Base-by-base conservation (phyloP, 352 stramenopile genomes). In the Globisporangium viniferum region DNA sequence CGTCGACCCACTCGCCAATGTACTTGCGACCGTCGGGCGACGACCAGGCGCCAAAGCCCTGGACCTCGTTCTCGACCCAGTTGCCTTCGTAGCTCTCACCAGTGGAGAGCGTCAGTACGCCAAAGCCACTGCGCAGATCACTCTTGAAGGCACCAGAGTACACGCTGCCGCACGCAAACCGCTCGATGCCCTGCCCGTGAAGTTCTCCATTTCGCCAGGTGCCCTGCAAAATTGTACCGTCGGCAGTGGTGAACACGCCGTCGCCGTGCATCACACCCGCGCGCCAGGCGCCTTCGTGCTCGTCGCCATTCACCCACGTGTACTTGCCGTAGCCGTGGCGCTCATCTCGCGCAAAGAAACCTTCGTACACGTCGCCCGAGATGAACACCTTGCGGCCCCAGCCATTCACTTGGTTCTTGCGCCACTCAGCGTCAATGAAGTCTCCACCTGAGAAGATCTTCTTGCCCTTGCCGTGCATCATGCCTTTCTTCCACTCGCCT, bases 391-490 rank as follows among this genome's bases (percentile, higher is more conserved):
- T 94, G 54, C 76, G 70, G 2, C 82, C 88, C 58, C 73, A 81
- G 1, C 88, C 88, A n/a, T 80, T 79, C 36, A 86, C 77, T 44
- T 82, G 64, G 55, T 91, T 92, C 55, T 81, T 77, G 29, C 68
- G 76, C 86, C 86, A 95, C 33, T 73, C 44, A 22, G 79, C 87
- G 56, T 91, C 78, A 22, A 95, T 77, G 27, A 74, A 74, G 72
- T 92, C 87, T 18, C 85, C 87, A 0, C 69, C 81, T 2, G 75
- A 71, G 8, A 90, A 88, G 9, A 84, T 69, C 60, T 93, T 93
- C 59, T 84, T 90, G 53, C 87, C 87, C 68, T 82, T 75, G 35
- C 84, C 87, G 57, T 93, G 82, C 82, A 95, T 91, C 70, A 90
- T 70, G 8, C 81, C 81, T 46, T 79, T 91, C 67, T 87, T 92